Percentiles rank a stretch among this genome's conserved stretches.
Evolutionary conservation across 352 stramenopile species (phyloP).

Genomic region (Phytopythium kandeliae): DNA sequence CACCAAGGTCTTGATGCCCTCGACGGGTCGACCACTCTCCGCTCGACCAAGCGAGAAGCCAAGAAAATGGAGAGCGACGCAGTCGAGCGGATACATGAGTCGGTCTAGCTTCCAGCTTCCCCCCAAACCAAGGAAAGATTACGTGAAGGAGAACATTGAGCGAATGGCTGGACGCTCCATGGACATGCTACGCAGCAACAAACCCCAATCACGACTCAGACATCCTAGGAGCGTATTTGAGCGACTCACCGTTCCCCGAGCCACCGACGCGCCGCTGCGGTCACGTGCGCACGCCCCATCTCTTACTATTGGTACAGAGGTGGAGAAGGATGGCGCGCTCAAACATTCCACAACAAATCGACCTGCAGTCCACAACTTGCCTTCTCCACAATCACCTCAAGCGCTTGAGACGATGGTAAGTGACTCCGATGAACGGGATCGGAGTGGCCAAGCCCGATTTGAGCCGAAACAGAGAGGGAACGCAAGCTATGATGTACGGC

Average conservation of each 20-base stretch:
- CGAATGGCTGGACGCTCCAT: slow-evolving; percentile 26
- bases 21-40: neutral
- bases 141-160: slow-evolving; percentile 54
- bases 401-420: neutral
- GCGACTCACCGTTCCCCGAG: slow-evolving; percentile 21
- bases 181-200: neutral
- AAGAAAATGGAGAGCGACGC: neutral
- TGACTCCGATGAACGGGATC: neutral
- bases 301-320: too few relatives aligned
- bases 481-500: too few relatives aligned
- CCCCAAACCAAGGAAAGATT: slow-evolving; percentile 27
- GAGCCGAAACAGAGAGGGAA: neutral
- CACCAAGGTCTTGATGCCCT: neutral
- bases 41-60: too few relatives aligned
- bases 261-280: slow-evolving; percentile 14
- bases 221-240: slow-evolving; percentile 36
- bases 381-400: neutral
- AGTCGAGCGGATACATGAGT: slow-evolving; percentile 21
- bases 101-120: slow-evolving; percentile 9
- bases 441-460: neutral
- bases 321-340: neutral
- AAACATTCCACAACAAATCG: neutral
- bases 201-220: neutral
- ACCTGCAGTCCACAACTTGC: neutral
- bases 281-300: neutral